A percentile compares a stretch with the other conserved stretches of the same genome.
Evolutionary conservation across 305 asterid genomes (phyloP).

Genomic region (Solanum hybrid): DNA sequence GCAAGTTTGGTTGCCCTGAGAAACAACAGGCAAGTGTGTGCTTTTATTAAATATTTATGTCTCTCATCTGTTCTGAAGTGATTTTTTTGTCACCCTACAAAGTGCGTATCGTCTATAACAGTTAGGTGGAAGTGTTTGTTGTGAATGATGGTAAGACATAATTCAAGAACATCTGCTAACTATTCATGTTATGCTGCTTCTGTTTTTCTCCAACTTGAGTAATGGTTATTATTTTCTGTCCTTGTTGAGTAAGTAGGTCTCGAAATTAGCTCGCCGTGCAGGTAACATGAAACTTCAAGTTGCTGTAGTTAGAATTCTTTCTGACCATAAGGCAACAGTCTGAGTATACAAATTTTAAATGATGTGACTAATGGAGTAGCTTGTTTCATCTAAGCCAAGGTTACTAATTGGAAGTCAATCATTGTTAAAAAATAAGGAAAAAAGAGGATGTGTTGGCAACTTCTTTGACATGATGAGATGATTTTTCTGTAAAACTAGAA

Average conservation of each 20-base stretch:
- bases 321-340: not conserved
- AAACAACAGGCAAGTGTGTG: conserved; percentile 52
- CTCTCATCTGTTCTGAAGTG: conserved; percentile 1
- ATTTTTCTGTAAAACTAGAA: not conserved
- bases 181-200: not conserved
- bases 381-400: not conserved
- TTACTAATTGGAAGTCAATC: not conserved
- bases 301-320: not conserved
- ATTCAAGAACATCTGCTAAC: not conserved
- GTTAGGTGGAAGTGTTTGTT: not conserved
- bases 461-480: not conserved
- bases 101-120: not conserved
- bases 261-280: not conserved
- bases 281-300: not conserved
- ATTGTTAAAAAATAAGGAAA: not conserved
- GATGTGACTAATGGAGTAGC: not conserved
- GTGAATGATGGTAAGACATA: not conserved
- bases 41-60: conserved; percentile 7
- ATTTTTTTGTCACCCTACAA: not conserved
- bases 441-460: not conserved
- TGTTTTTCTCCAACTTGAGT: not conserved
- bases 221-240: not conserved
- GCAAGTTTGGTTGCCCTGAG: conserved; percentile 80
- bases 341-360: not conserved
- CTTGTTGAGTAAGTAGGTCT: not conserved